Base-by-base conservation (phyloP, 1,139 yeast genomes). In the Yamadazyma membranifaciens region DNA sequence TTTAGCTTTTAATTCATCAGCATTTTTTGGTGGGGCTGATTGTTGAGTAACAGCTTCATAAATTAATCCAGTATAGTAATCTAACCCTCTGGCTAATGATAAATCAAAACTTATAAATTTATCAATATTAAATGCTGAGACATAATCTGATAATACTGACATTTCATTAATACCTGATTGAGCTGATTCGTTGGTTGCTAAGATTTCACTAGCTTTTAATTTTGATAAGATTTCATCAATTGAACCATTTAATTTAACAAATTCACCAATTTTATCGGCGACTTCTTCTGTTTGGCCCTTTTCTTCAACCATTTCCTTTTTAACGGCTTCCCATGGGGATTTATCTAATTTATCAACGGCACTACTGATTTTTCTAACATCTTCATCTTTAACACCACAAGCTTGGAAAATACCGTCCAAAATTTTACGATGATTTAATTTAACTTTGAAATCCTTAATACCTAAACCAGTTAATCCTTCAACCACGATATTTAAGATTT, bases 301-400 rank as follows among this genome's bases (percentile, higher is more conserved):
- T 54, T 92, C 98, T 30, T 72, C 89, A 33, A 83, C 81, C 84
- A 92, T 92, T 67, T 92, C 98, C 62, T 80, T 81, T 69, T 82
- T 87, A 45, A 92, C 98, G 2, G 73, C 95, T 40, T 78, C 94
- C 98, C 98, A 92, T 41, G 98, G 96, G 9, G 80, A 71, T 65
- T 92, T 92, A 67, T 92, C 98, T 53, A 92, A 77, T 65, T 92
- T 92, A 66, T 92, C 98, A 31, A 92, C 97, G 12, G 98, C 97
- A 48, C 95, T 83, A 20, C 96, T 87, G 45, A 92, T 81, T 59
- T 81, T 87, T 69, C 98, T 80, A 30, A 91, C 96, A 58, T 92
- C 98, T 56, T 87, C 96, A 27, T 85, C 94, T 50, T 81, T 80
- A 31, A 92, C 98, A 47, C 98, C 98, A 64, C 97, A 87, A 45